A percentile compares a stretch with the other conserved stretches of the same genome.
Evolutionary conservation across 2,329 filamentous ascomycete species (phyloP).

Genomic region (Ascochyta clinopodiicola): DNA sequence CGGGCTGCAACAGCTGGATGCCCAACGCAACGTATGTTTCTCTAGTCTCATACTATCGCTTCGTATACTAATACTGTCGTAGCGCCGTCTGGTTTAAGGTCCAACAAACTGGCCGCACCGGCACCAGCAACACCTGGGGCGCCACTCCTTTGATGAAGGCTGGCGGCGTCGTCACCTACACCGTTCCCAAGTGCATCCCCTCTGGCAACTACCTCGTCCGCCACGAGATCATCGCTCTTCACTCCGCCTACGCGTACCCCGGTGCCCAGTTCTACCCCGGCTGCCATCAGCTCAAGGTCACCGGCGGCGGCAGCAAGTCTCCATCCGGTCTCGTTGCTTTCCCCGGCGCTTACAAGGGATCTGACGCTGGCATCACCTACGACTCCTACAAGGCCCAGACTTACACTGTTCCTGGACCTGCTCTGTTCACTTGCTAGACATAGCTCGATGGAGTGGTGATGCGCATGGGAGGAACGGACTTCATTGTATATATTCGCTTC

Average conservation of each 20-base stretch:
- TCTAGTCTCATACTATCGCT: neutral
- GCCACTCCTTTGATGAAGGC: slow-evolving; percentile 54
- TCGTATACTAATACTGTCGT: slow-evolving; percentile 3
- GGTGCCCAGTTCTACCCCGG: slow-evolving; percentile 65
- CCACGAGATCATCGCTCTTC: slow-evolving; percentile 64
- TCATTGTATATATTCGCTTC: slow-evolving; percentile 22
- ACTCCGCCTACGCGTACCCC: slow-evolving; percentile 56
- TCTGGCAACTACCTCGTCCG: slow-evolving; percentile 65
- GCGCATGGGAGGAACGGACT: neutral
- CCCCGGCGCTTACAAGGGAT: slow-evolving; percentile 60
- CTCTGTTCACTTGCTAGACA: slow-evolving; percentile 39
- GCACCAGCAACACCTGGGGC: slow-evolving; percentile 59
- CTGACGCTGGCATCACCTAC: slow-evolving; percentile 61
- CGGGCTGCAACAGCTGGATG: slow-evolving; percentile 58
- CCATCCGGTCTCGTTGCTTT: slow-evolving; percentile 56
- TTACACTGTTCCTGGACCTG: slow-evolving; percentile 39
- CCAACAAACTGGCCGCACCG: slow-evolving; percentile 58
- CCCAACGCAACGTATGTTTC: slow-evolving; percentile 52
- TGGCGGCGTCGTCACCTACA: slow-evolving; percentile 57
- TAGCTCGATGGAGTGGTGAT: neutral
- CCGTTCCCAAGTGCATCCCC: slow-evolving; percentile 61
- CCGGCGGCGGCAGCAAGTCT: slow-evolving; percentile 55
- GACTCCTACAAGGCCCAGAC: slow-evolving; percentile 55
- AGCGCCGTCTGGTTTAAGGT: slow-evolving; percentile 65
- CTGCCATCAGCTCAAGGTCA: slow-evolving; percentile 64